phyloP scores from a whole-genome alignment of 495 filamentous ascomycete species.

The Evansstolkia leycettana region DNA sequence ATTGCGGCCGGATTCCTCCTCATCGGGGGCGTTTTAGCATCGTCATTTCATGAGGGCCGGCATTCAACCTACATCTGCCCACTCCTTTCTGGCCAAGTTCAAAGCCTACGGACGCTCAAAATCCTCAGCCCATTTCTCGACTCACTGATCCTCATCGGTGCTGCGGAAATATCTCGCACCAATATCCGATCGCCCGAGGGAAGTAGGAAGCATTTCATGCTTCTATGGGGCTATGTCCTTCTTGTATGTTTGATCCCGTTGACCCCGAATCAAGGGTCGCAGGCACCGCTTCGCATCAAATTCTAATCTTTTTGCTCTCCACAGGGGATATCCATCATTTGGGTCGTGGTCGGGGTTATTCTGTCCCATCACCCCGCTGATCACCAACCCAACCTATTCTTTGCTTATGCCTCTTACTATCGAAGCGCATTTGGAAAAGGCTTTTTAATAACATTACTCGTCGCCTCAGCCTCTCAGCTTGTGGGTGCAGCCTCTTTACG shows the following conservation, averaged over 20 bases:
- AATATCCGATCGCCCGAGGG: conserved; percentile 10
- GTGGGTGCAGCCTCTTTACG: conserved; percentile 13
- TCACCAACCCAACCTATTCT: conserved; percentile 15
- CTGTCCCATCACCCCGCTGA: conserved; percentile 14
- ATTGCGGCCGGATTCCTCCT: conserved; percentile 22
- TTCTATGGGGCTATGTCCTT: conserved; percentile 22
- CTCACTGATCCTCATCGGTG: conserved; percentile 19
- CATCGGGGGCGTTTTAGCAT: conserved; percentile 15
- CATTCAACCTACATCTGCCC: conserved; percentile 39
- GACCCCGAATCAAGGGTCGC: too few species aligned
- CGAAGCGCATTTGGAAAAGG: conserved; percentile 24
- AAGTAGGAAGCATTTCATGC: conserved; percentile 15
- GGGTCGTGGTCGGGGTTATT: conserved; percentile 14
- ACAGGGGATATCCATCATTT: conserved; percentile 23
- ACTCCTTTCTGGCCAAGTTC: conserved; percentile 13
- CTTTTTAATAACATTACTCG: conserved; percentile 15
- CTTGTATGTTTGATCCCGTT: conserved; percentile 17
- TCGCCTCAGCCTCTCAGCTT: conserved; percentile 27
- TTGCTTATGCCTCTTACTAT: conserved; percentile 18
- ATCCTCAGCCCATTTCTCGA: conserved; percentile 21
- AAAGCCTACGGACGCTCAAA: conserved; percentile 14
- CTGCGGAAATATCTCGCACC: conserved; percentile 17
- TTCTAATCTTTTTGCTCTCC: conserved; percentile 1
- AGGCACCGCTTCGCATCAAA: not conserved
- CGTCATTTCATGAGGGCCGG: conserved; percentile 14